phyloP scores from a whole-genome alignment of 139 green algal species.

The Choricystis sp. region DNA sequence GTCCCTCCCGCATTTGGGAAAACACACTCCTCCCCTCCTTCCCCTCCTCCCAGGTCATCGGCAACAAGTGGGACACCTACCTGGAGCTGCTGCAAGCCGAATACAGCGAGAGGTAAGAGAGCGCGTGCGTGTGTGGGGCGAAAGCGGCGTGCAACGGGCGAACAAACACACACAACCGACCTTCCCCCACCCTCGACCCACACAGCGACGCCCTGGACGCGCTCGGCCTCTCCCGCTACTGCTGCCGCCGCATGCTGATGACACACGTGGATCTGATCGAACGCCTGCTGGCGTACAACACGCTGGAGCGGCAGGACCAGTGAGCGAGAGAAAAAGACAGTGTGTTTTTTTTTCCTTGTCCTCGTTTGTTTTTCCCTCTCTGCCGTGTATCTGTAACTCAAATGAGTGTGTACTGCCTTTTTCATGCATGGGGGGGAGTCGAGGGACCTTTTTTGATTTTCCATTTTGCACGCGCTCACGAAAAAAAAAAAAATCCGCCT shows the following conservation, averaged over 20 bases:
- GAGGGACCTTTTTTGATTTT: neutral
- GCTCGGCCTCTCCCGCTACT: slow-evolving; percentile 87
- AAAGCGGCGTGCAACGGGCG: too few species aligned
- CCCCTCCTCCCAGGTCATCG: slow-evolving; percentile 70
- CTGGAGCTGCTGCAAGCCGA: slow-evolving; percentile 84
- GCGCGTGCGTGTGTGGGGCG: neutral
- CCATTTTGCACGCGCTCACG: neutral
- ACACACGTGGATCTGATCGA: slow-evolving; percentile 91
- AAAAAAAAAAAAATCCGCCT: too few species aligned
- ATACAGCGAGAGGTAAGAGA: slow-evolving; percentile 47
- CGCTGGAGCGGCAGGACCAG: slow-evolving; percentile 57
- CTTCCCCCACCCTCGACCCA: neutral
- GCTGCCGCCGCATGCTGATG: slow-evolving; percentile 98
- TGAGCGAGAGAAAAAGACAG: too few species aligned
- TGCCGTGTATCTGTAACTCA: too few species aligned
- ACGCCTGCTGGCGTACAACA: slow-evolving; percentile 98
- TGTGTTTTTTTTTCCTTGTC: too few species aligned
- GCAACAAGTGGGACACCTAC: slow-evolving; percentile 99
- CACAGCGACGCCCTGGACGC: slow-evolving; percentile 88
- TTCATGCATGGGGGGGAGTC: too few species aligned
- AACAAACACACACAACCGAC: neutral
- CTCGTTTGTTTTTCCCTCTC: too few species aligned
- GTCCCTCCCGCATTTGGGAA: neutral
- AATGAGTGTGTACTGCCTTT: too few species aligned
- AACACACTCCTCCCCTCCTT: neutral